Percentiles rank a stretch among this genome's conserved stretches.
Conservation (phyloP, 768 basidiomycete genomes). For the Gloeostereum incarnatum region DNA sequence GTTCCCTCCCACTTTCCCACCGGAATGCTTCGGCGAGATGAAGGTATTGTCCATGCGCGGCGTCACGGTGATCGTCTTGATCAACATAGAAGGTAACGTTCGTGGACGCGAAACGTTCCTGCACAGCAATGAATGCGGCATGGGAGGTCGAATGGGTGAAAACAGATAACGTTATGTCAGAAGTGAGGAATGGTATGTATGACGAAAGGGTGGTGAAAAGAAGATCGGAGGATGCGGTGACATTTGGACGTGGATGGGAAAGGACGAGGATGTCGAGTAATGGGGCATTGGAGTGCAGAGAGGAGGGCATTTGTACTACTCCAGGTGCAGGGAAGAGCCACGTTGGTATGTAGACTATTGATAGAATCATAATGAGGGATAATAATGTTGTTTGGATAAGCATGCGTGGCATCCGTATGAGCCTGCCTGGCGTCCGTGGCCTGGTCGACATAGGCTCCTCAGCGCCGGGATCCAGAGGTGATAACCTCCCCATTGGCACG, state of each 20-base stretch:
- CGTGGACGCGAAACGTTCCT: slow-evolving; percentile 12
- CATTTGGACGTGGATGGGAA: slow-evolving; percentile 26
- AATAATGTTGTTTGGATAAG: slow-evolving; percentile 4
- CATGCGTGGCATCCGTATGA: not conserved
- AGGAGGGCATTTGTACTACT: slow-evolving; percentile 10
- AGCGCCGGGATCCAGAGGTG: slow-evolving; percentile 1
- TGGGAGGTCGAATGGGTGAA: slow-evolving; percentile 27
- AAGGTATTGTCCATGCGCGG: slow-evolving; percentile 22
- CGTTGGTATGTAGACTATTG: slow-evolving; percentile 1
- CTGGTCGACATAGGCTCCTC: not conserved
- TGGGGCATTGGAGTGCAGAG: slow-evolving; percentile 15
- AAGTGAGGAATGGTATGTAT: slow-evolving; percentile 22
- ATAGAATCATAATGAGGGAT: slow-evolving; percentile 8
- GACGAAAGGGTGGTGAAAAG: slow-evolving; percentile 26
- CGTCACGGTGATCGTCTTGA: slow-evolving; percentile 19
- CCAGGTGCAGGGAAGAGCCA: slow-evolving; percentile 1
- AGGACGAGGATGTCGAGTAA: slow-evolving; percentile 30
- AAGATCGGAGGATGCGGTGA: slow-evolving; percentile 16
- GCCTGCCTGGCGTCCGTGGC: not conserved
- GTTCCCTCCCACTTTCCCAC: slow-evolving; percentile 18
- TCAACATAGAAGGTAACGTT: slow-evolving; percentile 19
- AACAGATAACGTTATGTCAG: slow-evolving; percentile 22
- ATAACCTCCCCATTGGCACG: slow-evolving; percentile 9
- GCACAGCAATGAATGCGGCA: slow-evolving; percentile 19
- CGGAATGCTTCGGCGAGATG: slow-evolving; percentile 31